Evolutionary conservation across 495 filamentous ascomycete genomes (phyloP), one percentile per base, ranked within the genome.

Genomic region (Podospora comata): DNA sequence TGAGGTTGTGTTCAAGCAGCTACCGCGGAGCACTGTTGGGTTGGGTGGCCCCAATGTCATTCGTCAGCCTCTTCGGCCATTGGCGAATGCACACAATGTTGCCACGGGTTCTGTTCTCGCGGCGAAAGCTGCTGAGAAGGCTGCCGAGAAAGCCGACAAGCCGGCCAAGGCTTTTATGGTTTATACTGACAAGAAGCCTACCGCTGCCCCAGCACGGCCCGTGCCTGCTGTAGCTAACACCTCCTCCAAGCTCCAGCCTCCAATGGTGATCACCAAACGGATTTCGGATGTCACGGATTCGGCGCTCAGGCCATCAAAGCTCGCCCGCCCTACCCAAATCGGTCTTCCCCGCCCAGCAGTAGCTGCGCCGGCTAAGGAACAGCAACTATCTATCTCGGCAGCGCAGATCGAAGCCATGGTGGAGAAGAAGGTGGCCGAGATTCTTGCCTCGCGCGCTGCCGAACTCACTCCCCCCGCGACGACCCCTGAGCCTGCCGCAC

Each of bases 381-480:
- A 58, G 66, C 77, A 79, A 55, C 70, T 79, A 16, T 77, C 79
- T 7, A 73, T 96, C 4, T 91, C 90, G 4, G 89, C 91, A 28
- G 88, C 86, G n/a, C 88, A 85, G 65, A 94, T 97, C 54, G 94
- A 97, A 72, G 92, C 93, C 58, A 88, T 97, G 77, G 92, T 99
- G 6, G 91, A 95, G 75, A 90, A 88, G 73, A 96, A 96, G 70
- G 92, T 99, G 0, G 89, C 90, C 58, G 94, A 96, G 75, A 91
- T 95, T 39, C 80, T 98, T 1, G 92, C 93, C 2, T 85, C 89
- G 9, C 87, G 90, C 28, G 84, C 84, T 0, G 76, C 86, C 1
- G 67, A 62, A 28, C 9, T 48, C 15, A 48, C 15, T 48, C 39
- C 39, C 39, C 30, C 73, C 4, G 71, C 69, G 5, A 58, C 73